A percentile compares a stretch with the other conserved stretches of the same genome.
Conservation (phyloP, 768 basidiomycete species). For the Tricholoma sp. region DNA sequence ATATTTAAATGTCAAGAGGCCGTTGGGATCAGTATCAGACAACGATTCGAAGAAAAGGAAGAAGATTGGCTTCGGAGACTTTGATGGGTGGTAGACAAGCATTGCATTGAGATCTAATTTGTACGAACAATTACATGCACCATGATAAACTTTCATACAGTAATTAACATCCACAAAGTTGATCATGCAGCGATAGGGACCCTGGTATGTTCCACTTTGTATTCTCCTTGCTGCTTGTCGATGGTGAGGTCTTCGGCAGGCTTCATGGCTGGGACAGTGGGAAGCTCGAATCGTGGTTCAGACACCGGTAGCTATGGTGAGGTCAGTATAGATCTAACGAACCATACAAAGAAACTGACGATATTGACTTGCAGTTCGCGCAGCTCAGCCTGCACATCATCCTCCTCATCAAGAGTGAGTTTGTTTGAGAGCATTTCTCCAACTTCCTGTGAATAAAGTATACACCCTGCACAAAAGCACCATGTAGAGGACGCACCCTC, state of each 20-base stretch:
- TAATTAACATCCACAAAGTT: background rate
- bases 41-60: constrained; percentile 70
- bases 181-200: constrained; percentile 31
- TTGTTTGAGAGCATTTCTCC: constrained; percentile 78
- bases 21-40: constrained; percentile 21
- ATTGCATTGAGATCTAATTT: background rate
- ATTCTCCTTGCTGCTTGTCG: constrained; percentile 15
- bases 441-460: constrained; percentile 64
- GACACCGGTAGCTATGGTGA: constrained; percentile 25
- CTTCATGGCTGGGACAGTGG: constrained; percentile 45
- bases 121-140: constrained; percentile 1
- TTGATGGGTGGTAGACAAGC: constrained; percentile 63
- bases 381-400: constrained; percentile 85
- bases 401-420: constrained; percentile 87
- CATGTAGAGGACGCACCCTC: constrained; percentile 41
- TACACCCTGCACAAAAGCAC: no score
- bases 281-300: constrained; percentile 37
- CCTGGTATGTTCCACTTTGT: constrained; percentile 16
- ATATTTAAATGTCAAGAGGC: constrained; percentile 60
- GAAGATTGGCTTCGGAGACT: constrained; percentile 87
- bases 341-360: constrained; percentile 32
- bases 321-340: constrained; percentile 2
- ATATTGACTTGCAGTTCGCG: constrained; percentile 57
- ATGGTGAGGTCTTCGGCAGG: constrained; percentile 27
- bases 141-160: constrained; percentile 1